Conservation (phyloP, 768 basidiomycete species). For the Filobasidium floriforme region DNA sequence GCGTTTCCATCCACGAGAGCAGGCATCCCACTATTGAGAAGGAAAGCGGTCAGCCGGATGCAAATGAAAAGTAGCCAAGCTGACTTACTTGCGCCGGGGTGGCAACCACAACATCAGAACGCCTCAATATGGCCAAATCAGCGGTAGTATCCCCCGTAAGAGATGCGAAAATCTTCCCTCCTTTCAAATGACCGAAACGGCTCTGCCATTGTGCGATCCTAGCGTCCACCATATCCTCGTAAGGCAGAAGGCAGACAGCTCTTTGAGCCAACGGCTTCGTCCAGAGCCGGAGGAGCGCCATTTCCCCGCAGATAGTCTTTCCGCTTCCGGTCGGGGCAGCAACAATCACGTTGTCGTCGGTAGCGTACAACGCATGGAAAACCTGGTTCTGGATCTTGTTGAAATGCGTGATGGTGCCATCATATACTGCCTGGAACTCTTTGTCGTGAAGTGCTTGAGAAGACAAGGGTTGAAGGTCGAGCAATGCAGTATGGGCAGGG, state of each 20-base stretch:
- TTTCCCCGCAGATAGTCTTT: conserved; percentile 96
- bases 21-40: conserved; percentile 72
- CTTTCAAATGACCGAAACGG: conserved; percentile 75
- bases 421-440: conserved; percentile 82
- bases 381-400: conserved; percentile 99
- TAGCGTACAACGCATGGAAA: conserved; percentile 93
- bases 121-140: conserved; percentile 83
- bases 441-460: conserved; percentile 86
- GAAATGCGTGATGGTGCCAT: conserved; percentile 69
- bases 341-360: conserved; percentile 93
- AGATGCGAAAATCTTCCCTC: conserved; percentile 86
- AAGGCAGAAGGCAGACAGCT: conserved; percentile 92
- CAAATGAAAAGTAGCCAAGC: background rate
- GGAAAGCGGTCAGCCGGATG: conserved; percentile 6
- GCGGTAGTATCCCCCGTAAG: conserved; percentile 90
- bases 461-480: conserved; percentile 85
- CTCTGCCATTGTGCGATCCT: conserved; percentile 79
- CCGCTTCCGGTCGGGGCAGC: conserved; percentile 95
- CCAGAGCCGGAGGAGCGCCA: conserved; percentile 91
- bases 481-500: conserved; percentile 81
- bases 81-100: conserved; percentile 74
- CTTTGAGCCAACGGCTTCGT: conserved; percentile 70
- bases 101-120: conserved; percentile 82
- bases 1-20: conserved; percentile 92
- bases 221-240: conserved; percentile 93